Base-by-base conservation (phyloP, 805 yeast species). In the Wickerhamiella lipophila region DNA sequence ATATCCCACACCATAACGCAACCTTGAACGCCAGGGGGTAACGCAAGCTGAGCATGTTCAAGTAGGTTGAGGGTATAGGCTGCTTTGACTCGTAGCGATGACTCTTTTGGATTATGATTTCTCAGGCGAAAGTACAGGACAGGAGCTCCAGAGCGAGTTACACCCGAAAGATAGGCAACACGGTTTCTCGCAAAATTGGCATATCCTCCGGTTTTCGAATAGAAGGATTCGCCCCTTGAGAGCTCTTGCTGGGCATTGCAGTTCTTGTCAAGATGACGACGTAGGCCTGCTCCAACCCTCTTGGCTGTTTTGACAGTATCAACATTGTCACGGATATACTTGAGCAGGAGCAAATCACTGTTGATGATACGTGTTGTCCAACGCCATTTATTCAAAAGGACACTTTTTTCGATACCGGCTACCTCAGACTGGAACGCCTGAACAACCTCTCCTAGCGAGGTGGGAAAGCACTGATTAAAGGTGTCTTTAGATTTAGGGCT, bases 171-270 rank as follows among this genome's bases (percentile, higher is more conserved):
- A 11, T 26, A 26, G 46, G 21, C 36, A 6, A 15, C 25, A 3
- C 38, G n/a, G 9, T 8, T 13, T 25, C n/a, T 42, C 26, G 15
- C n/a, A 13, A 15, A 30, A 15, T 27, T 18, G 9, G 29, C 22
- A 16, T 42, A 42, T 6, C 25, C 22, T 16, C 27, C 36, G 18
- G 15, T 29, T 22, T 30, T 36, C n/a, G 29, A 8, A 38, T 52
- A 29, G 13, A 29, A 29, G 13, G 32, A 7, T 29, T 29, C 32
- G n/a, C 32, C 32, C 32, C 32, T 29, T 6, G 32, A 9, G 12
- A 84, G 57, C 54, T 84, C 61, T 11, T 73, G 65, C 58, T 84
- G 86, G 26, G 80, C 78, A 6, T 76, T 68, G 49, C 71, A 70
- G 19, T 32, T 7, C 29, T 30, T 29, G 18, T 30, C 22, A 12